Evolutionary conservation across 768 basidiomycete species (phyloP).

Genomic region (Candolleomyces efflorescens): DNA sequence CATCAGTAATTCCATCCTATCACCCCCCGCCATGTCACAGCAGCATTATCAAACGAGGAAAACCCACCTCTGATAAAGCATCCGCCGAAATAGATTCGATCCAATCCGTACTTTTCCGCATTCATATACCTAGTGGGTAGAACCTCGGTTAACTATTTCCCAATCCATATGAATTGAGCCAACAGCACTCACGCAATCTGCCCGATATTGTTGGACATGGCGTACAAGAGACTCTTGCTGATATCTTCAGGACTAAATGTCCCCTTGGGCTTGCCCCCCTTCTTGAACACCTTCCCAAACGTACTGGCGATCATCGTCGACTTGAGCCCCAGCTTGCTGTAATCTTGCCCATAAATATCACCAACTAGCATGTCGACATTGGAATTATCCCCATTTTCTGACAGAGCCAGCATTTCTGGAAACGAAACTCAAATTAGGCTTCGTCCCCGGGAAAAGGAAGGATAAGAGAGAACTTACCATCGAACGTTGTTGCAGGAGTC

Average conservation of each 20-base stretch:
- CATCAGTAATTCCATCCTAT: background rate
- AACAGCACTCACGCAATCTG: slow-evolving; percentile 88
- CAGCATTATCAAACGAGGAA: background rate
- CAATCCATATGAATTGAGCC: background rate
- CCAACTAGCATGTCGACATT: slow-evolving; percentile 98
- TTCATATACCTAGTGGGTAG: slow-evolving; percentile 82
- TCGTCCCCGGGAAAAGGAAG: slow-evolving; percentile 3
- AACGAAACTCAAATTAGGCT: slow-evolving; percentile 9
- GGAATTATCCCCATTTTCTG: slow-evolving; percentile 91
- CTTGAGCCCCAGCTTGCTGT: slow-evolving; percentile 91
- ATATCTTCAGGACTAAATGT: slow-evolving; percentile 90
- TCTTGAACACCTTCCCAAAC: slow-evolving; percentile 97
- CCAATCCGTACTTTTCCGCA: slow-evolving; percentile 95
- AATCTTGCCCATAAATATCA: slow-evolving; percentile 99
- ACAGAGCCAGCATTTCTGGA: slow-evolving; percentile 91
- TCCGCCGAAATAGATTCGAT: slow-evolving; percentile 98
- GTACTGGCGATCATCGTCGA: slow-evolving; percentile 97
- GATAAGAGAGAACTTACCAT: slow-evolving; percentile 58
- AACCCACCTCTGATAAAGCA: slow-evolving; percentile 90
- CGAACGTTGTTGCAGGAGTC: slow-evolving; percentile 93
- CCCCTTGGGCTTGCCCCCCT: slow-evolving; percentile 65
- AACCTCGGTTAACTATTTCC: background rate
- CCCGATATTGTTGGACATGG: slow-evolving; percentile 97
- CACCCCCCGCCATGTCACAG: slow-evolving; percentile 15
- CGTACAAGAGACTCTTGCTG: slow-evolving; percentile 90